Evolutionary conservation across 2,329 filamentous ascomycete genomes (phyloP).

Genomic region (Sclerotiophoma versabilis): DNA sequence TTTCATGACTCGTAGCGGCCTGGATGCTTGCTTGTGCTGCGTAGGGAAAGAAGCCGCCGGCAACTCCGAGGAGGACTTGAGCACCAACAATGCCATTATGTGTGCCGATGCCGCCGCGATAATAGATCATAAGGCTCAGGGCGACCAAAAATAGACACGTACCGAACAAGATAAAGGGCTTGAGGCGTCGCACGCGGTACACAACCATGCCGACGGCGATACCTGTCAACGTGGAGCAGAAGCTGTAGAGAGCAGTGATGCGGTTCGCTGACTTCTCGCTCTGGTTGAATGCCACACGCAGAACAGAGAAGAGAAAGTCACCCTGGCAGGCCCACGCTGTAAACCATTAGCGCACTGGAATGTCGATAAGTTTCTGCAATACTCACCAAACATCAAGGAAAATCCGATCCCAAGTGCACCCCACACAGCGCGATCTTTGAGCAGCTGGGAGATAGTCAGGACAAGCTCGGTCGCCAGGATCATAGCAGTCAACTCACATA

Average conservation of each 20-base stretch:
- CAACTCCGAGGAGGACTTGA: slow-evolving; percentile 68
- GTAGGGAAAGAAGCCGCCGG: slow-evolving; percentile 68
- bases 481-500: slow-evolving; percentile 38
- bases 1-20: slow-evolving; percentile 59
- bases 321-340: slow-evolving; percentile 58
- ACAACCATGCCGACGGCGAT: slow-evolving; percentile 64
- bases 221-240: slow-evolving; percentile 65
- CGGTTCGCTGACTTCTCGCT: slow-evolving; percentile 64
- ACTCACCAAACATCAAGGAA: slow-evolving; percentile 24
- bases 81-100: slow-evolving; percentile 67
- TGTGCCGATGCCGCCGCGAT: slow-evolving; percentile 60
- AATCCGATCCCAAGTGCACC: slow-evolving; percentile 64
- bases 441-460: slow-evolving; percentile 45
- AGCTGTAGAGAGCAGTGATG: slow-evolving; percentile 66
- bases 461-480: too few species aligned
- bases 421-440: slow-evolving; percentile 70
- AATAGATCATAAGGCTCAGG: slow-evolving; percentile 69
- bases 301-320: slow-evolving; percentile 69
- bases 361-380: background rate
- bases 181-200: slow-evolving; percentile 62
- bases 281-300: slow-evolving; percentile 68
- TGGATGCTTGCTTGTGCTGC: slow-evolving; percentile 60
- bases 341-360: background rate
- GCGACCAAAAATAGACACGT: slow-evolving; percentile 68
- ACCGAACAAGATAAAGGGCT: slow-evolving; percentile 67